phyloP scores from a whole-genome alignment of 192 early-diverging fungal genomes.

The Glomus cerebriforme region DNA sequence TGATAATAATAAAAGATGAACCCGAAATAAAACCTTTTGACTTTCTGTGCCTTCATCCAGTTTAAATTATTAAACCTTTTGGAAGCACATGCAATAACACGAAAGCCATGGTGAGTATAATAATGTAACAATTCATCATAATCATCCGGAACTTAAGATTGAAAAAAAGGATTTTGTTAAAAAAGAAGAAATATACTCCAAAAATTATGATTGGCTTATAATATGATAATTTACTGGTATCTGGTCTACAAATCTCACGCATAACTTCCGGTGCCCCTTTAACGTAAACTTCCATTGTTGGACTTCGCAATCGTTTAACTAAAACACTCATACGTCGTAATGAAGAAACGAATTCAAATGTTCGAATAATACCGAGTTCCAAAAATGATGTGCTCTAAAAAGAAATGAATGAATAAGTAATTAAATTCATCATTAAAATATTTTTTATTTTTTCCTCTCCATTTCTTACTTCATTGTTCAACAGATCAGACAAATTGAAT shows the following conservation, averaged over 20 bases:
- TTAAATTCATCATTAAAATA: not conserved
- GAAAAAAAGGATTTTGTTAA: not conserved
- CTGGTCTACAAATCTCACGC: slow-evolving; percentile 80
- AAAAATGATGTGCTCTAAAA: slow-evolving; percentile 39
- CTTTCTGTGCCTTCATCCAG: slow-evolving; percentile 75
- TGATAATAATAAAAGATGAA: not conserved
- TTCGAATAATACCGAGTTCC: slow-evolving; percentile 80
- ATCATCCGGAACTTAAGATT: slow-evolving; percentile 73
- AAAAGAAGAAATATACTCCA: not conserved
- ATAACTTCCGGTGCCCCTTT: slow-evolving; percentile 99
- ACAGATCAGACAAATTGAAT: slow-evolving; percentile 57
- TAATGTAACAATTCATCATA: slow-evolving; percentile 77
- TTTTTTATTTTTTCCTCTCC: slow-evolving; percentile 17
- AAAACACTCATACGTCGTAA: slow-evolving; percentile 94
- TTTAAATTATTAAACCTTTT: slow-evolving; percentile 68
- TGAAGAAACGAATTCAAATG: slow-evolving; percentile 92
- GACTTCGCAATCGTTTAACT: slow-evolving; percentile 68
- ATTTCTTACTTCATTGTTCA: slow-evolving; percentile 38
- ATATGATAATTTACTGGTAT: slow-evolving; percentile 57
- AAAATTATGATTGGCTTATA: not conserved
- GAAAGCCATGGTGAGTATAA: slow-evolving; percentile 96
- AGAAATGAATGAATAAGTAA: not conserved
- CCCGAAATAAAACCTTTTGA: slow-evolving; percentile 51
- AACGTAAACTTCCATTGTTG: slow-evolving; percentile 80
- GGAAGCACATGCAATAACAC: slow-evolving; percentile 92